Evolutionary conservation across 108 stramenopile genomes (phyloP), one percentile per base, ranked within the genome.

Genomic region (Skeletonema marinoi): DNA sequence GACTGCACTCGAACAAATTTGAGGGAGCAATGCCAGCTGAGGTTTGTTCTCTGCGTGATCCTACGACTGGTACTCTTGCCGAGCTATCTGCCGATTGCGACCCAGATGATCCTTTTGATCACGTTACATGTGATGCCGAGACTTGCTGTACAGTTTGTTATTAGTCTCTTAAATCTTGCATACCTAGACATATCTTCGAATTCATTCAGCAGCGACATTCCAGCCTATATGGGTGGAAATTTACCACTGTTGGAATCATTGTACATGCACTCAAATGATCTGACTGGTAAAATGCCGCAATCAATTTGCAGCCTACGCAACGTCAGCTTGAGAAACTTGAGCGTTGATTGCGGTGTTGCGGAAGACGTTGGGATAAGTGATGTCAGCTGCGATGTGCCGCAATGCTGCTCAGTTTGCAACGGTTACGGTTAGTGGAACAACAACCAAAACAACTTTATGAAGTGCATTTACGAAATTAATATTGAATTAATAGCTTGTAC

Each of bases 11-110:
- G 1, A 85, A 85, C 46, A 68, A 71, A 30, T 83, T 90, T n/a
- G 76, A 69, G 32, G 88, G 88, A 29, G 65, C 71, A 50, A 84
- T 90, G 60, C 90, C 90, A 32, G 63, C 77, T 8, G 85, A 85
- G 42, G 48, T 90, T 48, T 87, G 72, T 36, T 33, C 66, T 41
- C 41, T 90, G 42, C 39, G 78, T 19, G 50, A 51, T 11, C 31
- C 71, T n/a, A 25, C 25, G 25, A 39, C 9, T 17, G 35, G 32
- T 17, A 35, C 31, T 35, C 61, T 80, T 12, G 63, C 38, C 2
- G 65, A 67, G 51, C 67, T 80, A 10, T 25, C 39, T 21, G 72
- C 78, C 2, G 78, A 80, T 71, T 80, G 72, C 16, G 65, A 65
- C 11, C 33, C 65, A 10, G 60, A n/a, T 17, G 54, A 72, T 58